Conservation (phyloP, 1,284 basidiomycete species). For the Rhodotorula mucilaginosa region DNA sequence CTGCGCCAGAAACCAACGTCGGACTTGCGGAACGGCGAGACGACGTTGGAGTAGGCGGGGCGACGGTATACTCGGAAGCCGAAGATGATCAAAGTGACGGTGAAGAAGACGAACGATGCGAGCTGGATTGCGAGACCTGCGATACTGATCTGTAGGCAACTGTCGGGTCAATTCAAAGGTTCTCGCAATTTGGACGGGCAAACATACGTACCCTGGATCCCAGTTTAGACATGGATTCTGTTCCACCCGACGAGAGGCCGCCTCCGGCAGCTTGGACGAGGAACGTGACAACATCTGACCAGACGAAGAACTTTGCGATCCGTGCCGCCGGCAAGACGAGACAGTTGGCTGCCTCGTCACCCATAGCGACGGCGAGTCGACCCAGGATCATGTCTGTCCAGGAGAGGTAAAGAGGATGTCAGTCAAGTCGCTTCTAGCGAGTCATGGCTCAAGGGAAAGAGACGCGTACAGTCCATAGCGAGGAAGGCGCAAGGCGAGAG, state of each 20-base stretch:
- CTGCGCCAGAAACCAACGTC: slow-evolving; percentile 1
- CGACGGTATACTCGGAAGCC: slow-evolving; percentile 7
- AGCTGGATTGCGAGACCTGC: slow-evolving; percentile 39
- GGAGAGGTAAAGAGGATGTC: background rate
- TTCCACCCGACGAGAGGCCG: slow-evolving; percentile 19
- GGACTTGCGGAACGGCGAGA: background rate
- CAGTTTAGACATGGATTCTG: background rate
- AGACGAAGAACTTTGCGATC: slow-evolving; percentile 40
- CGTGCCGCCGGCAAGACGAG: slow-evolving; percentile 26
- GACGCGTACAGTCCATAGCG: slow-evolving; percentile 25
- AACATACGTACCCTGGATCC: background rate
- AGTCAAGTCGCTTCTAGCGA: background rate
- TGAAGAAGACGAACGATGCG: slow-evolving; percentile 36
- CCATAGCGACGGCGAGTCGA: slow-evolving; percentile 21
- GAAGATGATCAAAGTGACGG: slow-evolving; percentile 31
- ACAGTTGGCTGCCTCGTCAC: slow-evolving; percentile 6
- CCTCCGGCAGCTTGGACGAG: slow-evolving; percentile 42
- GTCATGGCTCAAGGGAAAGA: background rate
- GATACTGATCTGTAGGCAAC: slow-evolving; percentile 17
- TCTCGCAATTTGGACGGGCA: background rate
- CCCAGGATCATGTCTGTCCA: slow-evolving; percentile 18
- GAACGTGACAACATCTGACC: slow-evolving; percentile 45
- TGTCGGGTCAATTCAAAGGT: background rate
- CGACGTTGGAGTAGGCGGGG: slow-evolving; percentile 7
- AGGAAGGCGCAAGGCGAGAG: slow-evolving; percentile 40